Conservation (phyloP, 2,329 filamentous ascomycete genomes). For the Fusarium illudens region DNA sequence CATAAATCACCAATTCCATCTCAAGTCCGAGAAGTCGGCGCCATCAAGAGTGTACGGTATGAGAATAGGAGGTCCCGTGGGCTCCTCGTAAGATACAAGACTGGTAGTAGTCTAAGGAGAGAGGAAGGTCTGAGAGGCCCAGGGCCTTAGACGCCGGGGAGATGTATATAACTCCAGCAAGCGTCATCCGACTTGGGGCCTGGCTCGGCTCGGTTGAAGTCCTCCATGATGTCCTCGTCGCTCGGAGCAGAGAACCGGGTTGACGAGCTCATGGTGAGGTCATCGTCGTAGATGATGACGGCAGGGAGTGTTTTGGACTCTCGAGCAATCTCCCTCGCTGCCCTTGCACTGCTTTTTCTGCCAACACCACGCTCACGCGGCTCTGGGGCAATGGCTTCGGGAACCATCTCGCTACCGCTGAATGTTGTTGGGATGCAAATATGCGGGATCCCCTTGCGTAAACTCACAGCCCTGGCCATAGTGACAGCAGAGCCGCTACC, state of each 20-base stretch:
- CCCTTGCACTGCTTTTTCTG: neutral
- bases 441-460: slow-evolving; percentile 63
- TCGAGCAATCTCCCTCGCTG: neutral
- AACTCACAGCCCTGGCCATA: slow-evolving; percentile 63
- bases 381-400: neutral
- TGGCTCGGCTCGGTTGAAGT: slow-evolving; percentile 18
- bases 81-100: slow-evolving; percentile 22
- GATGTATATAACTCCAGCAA: slow-evolving; percentile 49
- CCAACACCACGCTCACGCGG: neutral
- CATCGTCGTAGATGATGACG: slow-evolving; percentile 51
- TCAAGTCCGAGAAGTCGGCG: slow-evolving; percentile 27
- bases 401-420: slow-evolving; percentile 67
- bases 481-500: slow-evolving; percentile 70
- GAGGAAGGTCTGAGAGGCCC: neutral
- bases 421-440: slow-evolving; percentile 69
- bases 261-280: slow-evolving; percentile 44
- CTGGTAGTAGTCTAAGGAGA: neutral
- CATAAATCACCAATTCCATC: slow-evolving; percentile 21
- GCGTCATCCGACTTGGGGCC: slow-evolving; percentile 38
- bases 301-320: slow-evolving; percentile 35
- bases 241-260: slow-evolving; percentile 44
- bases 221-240: slow-evolving; percentile 25
- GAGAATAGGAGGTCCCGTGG: slow-evolving; percentile 12
- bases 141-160: slow-evolving; percentile 47
- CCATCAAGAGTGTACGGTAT: slow-evolving; percentile 3